phyloP scores from a whole-genome alignment of 2,329 filamentous ascomycete species.

The Dryadomyces quercus-mongolicae region DNA sequence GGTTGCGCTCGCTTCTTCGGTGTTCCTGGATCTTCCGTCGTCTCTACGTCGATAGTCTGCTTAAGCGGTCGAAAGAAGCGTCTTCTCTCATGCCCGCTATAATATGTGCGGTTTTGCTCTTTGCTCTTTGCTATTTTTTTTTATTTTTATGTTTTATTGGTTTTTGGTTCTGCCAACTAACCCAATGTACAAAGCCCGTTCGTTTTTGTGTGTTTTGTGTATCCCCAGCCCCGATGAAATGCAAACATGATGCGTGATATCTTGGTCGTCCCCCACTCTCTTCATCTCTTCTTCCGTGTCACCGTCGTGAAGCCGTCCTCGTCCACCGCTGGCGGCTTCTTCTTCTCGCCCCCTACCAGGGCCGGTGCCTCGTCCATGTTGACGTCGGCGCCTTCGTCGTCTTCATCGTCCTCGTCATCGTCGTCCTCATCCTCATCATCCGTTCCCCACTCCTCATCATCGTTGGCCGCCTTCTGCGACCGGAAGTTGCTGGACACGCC shows the following conservation, averaged over 20 bases:
- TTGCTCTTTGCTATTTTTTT: background rate
- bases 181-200: background rate
- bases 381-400: conserved; percentile 39
- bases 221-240: background rate
- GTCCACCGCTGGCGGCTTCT: conserved; percentile 64
- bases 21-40: no score
- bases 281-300: conserved; percentile 50
- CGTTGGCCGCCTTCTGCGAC: conserved; percentile 40
- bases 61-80: no score
- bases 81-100: no score
- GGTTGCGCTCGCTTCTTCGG: background rate
- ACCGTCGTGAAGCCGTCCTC: conserved; percentile 75
- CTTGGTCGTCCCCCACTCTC: background rate
- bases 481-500: conserved; percentile 42
- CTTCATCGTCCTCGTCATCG: conserved; percentile 43
- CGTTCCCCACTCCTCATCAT: conserved; percentile 48
- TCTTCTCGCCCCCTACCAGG: conserved; percentile 38
- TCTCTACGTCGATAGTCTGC: no score
- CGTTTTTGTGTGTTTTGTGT: background rate
- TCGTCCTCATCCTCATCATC: conserved; percentile 41
- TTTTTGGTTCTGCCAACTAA: background rate
- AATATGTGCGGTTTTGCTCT: no score
- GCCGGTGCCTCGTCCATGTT: conserved; percentile 60
- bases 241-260: background rate
- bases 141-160: background rate